Percentiles rank a stretch among this genome's conserved stretches.
phyloP scores from a whole-genome alignment of 257 asterid genomes.

The Penstemon eatonii region DNA sequence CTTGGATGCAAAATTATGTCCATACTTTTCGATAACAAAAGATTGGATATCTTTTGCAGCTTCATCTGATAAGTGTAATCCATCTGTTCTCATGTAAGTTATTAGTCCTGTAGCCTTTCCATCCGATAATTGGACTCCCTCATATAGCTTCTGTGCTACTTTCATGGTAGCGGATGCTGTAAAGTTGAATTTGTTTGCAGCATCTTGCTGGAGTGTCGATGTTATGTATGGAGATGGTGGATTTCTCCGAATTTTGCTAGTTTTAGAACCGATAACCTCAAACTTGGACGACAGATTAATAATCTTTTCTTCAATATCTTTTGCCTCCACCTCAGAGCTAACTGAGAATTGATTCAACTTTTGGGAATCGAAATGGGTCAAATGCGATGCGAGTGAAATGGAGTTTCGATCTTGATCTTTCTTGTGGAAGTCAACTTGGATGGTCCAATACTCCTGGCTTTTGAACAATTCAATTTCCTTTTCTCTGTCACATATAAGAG shows the following conservation, averaged over 20 bases:
- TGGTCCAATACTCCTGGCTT: slow-evolving; percentile 84
- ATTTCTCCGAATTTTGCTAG: slow-evolving; percentile 55
- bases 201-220: slow-evolving; percentile 95
- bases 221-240: slow-evolving; percentile 85
- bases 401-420: slow-evolving; percentile 29
- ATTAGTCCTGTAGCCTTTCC: slow-evolving; percentile 76
- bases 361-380: slow-evolving; percentile 57
- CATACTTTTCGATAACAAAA: slow-evolving; percentile 65
- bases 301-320: slow-evolving; percentile 53
- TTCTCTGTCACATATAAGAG: slow-evolving; percentile 88
- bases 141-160: slow-evolving; percentile 89
- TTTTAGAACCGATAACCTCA: slow-evolving; percentile 53
- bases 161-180: slow-evolving; percentile 74
- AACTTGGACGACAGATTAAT: slow-evolving; percentile 40
- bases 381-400: slow-evolving; percentile 46
- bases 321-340: slow-evolving; percentile 59
- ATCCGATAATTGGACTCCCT: slow-evolving; percentile 74
- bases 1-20: slow-evolving; percentile 59
- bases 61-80: slow-evolving; percentile 78
- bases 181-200: slow-evolving; percentile 79
- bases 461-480: slow-evolving; percentile 73
- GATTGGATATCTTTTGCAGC: slow-evolving; percentile 74
- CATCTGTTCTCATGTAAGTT: slow-evolving; percentile 96
- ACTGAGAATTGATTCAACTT: slow-evolving; percentile 63
- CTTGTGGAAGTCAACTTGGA: slow-evolving; percentile 52